Conservation (phyloP, 2,329 filamentous ascomycete genomes). For the Fusarium napiforme region DNA sequence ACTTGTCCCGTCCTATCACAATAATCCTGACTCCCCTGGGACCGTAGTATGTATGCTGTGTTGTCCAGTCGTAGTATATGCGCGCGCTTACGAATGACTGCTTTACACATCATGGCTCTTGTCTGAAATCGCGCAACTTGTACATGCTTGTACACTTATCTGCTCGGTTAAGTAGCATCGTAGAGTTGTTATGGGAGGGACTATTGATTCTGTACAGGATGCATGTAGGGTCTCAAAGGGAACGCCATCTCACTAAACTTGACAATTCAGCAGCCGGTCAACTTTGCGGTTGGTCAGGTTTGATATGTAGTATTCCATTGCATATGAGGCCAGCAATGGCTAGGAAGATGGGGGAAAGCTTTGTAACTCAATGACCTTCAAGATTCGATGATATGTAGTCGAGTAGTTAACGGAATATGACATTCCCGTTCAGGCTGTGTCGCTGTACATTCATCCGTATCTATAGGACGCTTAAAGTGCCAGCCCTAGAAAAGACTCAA, state of each 20-base stretch:
- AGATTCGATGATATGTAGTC: not conserved
- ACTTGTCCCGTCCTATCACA: constrained; percentile 32
- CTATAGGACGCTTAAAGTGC: not conserved
- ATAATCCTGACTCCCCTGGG: not conserved
- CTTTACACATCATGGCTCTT: constrained; percentile 32
- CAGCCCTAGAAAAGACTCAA: not conserved
- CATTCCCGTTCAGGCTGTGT: not conserved
- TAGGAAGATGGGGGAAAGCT: not conserved
- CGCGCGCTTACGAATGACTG: constrained; percentile 38
- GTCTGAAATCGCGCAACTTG: constrained; percentile 14
- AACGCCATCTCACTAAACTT: constrained; percentile 4
- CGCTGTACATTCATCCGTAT: not conserved
- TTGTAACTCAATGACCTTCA: not conserved
- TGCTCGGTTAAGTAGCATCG: constrained; percentile 3
- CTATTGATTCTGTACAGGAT: constrained; percentile 28
- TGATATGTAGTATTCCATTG: constrained; percentile 1
- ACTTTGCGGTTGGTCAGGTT: not conserved
- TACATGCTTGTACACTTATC: not conserved
- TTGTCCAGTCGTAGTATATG: constrained; percentile 15
- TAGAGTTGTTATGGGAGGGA: not conserved
- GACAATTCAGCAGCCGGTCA: constrained; percentile 3
- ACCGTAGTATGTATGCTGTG: not conserved
- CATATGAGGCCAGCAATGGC: constrained; percentile 26
- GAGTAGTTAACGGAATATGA: not conserved
- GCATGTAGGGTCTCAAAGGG: constrained; percentile 27